Conservation (phyloP, 2,329 filamentous ascomycete species). For the Ophiostoma montium region DNA sequence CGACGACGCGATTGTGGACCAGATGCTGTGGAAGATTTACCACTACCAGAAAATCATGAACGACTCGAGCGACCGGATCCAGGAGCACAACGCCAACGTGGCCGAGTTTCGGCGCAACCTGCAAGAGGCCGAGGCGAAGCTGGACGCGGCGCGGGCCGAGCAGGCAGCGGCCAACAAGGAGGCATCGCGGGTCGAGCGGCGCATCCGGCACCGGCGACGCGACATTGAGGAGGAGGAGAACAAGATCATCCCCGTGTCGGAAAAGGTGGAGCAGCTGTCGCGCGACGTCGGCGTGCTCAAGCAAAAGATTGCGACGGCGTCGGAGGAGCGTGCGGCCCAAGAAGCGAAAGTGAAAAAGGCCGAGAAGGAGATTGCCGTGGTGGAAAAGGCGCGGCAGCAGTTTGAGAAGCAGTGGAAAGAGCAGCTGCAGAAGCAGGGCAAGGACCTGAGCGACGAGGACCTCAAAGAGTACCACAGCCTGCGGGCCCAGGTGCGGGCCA, state of each 20-base stretch:
- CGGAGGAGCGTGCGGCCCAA: slow-evolving; percentile 64
- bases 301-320: slow-evolving; percentile 53
- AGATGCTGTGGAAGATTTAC: slow-evolving; percentile 93
- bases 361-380: slow-evolving; percentile 64
- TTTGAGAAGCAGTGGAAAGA: slow-evolving; percentile 84
- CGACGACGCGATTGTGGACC: slow-evolving; percentile 80
- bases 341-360: slow-evolving; percentile 54
- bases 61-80: slow-evolving; percentile 77
- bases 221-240: slow-evolving; percentile 79
- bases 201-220: slow-evolving; percentile 74
- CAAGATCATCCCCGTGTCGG: slow-evolving; percentile 73
- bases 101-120: slow-evolving; percentile 85
- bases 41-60: slow-evolving; percentile 91
- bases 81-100: slow-evolving; percentile 85
- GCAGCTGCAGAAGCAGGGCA: slow-evolving; percentile 72
- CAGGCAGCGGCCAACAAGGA: slow-evolving; percentile 64
- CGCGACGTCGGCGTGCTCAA: slow-evolving; percentile 56
- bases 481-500: slow-evolving; percentile 70
- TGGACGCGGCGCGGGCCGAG: slow-evolving; percentile 73
- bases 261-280: slow-evolving; percentile 73
- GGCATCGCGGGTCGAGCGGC: slow-evolving; percentile 65
- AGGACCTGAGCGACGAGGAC: slow-evolving; percentile 71
- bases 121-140: slow-evolving; percentile 64
- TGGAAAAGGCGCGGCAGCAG: slow-evolving; percentile 79
- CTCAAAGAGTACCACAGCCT: slow-evolving; percentile 80